Percentiles rank a stretch among this genome's conserved stretches.
Conservation (phyloP, 352 stramenopile genomes). For the Thalassiosira mediterranea region DNA sequence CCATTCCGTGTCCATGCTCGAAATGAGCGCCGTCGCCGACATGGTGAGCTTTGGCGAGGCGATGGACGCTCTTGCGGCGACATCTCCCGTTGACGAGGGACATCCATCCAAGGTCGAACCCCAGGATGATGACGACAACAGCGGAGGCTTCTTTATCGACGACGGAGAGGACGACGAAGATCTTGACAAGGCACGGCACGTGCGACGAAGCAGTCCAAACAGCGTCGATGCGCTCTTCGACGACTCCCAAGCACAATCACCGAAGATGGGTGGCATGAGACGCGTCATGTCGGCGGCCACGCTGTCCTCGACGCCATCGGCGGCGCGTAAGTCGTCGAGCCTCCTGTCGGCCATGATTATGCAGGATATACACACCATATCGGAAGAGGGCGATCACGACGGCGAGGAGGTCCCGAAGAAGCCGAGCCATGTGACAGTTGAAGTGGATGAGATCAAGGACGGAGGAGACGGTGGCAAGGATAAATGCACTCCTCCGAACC, state of each 20-base stretch:
- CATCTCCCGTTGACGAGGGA: background rate
- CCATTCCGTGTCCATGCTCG: conserved; percentile 7
- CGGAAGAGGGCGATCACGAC: background rate
- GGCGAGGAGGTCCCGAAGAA: background rate
- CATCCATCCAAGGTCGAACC: background rate
- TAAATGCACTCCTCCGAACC: too few relatives aligned
- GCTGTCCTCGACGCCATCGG: background rate
- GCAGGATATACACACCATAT: background rate
- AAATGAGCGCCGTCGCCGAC: conserved; percentile 4
- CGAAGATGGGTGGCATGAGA: conserved; percentile 2
- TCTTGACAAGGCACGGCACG: background rate
- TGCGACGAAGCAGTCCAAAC: background rate
- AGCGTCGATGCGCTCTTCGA: background rate
- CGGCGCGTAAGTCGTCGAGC: too few relatives aligned
- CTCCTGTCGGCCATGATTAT: background rate
- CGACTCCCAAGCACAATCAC: background rate
- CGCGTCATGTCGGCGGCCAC: conserved; percentile 5
- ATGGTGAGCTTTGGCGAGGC: background rate
- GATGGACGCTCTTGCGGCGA: background rate
- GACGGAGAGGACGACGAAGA: background rate
- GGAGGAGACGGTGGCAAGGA: too few relatives aligned
- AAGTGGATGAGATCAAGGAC: too few relatives aligned
- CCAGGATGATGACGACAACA: background rate
- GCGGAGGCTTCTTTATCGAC: conserved; percentile 9
- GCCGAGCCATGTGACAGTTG: background rate